Percentiles rank a stretch among this genome's conserved stretches.
These are phyloP conservation scores for Limnanthes douglasii DNA, from an alignment of 345 rosid genomes.

Conservation along the genomic window DNA sequence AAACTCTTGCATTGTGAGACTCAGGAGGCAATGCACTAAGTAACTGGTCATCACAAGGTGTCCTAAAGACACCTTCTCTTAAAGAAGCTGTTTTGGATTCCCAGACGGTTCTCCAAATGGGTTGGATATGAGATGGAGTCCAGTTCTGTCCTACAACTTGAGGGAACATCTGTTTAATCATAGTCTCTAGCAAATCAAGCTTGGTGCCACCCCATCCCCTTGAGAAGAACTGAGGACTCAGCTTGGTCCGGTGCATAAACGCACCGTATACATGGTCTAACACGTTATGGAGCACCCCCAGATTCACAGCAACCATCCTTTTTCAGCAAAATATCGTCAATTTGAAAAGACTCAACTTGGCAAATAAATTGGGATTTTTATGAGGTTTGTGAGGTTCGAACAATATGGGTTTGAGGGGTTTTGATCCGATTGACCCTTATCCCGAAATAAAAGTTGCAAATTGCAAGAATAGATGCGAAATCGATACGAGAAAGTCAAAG, in stretches of 20 bases:
- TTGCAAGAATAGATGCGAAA: too few species aligned
- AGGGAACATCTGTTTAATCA: conserved; percentile 66
- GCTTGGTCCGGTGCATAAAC: conserved; percentile 68
- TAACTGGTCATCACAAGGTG: conserved; percentile 75
- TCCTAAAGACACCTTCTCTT: conserved; percentile 76
- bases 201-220: conserved; percentile 92
- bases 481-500: too few species aligned
- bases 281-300: conserved; percentile 86
- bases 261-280: conserved; percentile 91
- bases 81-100: conserved; percentile 56
- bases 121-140: conserved; percentile 61
- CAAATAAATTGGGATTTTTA: too few species aligned
- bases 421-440: too few species aligned
- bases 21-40: conserved; percentile 80
- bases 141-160: conserved; percentile 46
- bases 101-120: conserved; percentile 88
- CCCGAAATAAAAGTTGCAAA: too few species aligned
- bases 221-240: conserved; percentile 79
- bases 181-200: conserved; percentile 72
- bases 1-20: conserved; percentile 71
- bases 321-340: too few species aligned
- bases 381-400: too few species aligned
- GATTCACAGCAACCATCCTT: conserved; percentile 77
- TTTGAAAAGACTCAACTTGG: too few species aligned
- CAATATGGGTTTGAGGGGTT: too few species aligned